Evolutionary conservation across 805 yeast genomes (phyloP), one percentile per base, ranked within the genome.

Genomic region (Myxozyma nipponensis): DNA sequence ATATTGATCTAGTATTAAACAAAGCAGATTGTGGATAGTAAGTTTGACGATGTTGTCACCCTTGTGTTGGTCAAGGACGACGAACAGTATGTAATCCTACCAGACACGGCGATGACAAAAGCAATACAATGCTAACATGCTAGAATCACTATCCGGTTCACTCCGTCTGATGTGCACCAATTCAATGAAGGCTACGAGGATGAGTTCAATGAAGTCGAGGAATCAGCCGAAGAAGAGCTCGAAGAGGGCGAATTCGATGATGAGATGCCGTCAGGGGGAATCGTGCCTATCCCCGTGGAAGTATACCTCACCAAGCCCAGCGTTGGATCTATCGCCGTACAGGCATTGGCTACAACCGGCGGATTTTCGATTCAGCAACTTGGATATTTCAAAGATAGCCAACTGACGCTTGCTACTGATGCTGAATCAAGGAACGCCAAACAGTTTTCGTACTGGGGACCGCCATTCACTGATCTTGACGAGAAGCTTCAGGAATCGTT

Each of bases 371-470:
- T 47, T 28, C 50, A 52, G 25, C 54, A 47, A 25, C 18, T 54
- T 22, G 15, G 50, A 22, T 39, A 37, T 21, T 52, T 52, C 46
- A 17, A 43, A 21, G 53, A 52, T 34, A 30, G 38, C 38, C 41
- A 32, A n/a, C 19, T 52, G 5, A 50, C 57, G 9, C 19, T 44
- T 18, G 36, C 53, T 5, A 44, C 35, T 15, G 38, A 28, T 5
- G 39, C 44, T 15, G 47, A 34, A 34, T 46, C 35, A 10, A 48
- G 47, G 37, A 17, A 6, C 35, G 32, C 7, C 15, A 46, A 44
- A 45, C 49, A 42, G 36, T 13, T 30, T n/a, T 24, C 26, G 17
- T 54, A 52, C 50, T 47, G 54, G 53, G 58, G 58, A 9, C 58
- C 58, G 7, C 50, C 50, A 3, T 54, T 49, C 52, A 28, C 26